phyloP scores from a whole-genome alignment of 1,284 basidiomycete genomes.

The Apiotrichum porosum region DNA sequence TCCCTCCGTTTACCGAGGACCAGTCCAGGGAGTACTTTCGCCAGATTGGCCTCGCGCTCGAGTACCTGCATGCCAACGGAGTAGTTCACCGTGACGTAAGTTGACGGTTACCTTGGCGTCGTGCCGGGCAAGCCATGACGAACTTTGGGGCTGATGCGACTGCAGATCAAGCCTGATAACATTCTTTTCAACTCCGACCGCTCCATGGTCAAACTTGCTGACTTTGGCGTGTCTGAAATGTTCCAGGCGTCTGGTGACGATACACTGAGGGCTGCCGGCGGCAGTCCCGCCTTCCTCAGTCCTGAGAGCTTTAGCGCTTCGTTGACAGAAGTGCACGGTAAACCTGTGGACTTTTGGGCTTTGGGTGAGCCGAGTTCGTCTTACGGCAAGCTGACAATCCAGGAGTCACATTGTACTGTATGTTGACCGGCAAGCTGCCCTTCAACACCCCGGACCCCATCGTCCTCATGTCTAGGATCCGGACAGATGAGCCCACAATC shows the following conservation, averaged over 20 bases:
- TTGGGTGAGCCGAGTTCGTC: conserved; percentile 42
- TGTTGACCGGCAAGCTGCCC: conserved; percentile 53
- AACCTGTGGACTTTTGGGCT: conserved; percentile 55
- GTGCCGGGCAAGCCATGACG: neutral
- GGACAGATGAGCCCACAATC: conserved; percentile 46
- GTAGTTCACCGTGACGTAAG: conserved; percentile 53
- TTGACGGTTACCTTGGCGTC: neutral
- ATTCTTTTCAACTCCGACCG: conserved; percentile 52
- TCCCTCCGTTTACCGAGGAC: conserved; percentile 32
- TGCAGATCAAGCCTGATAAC: conserved; percentile 54
- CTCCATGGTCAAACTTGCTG: conserved; percentile 54
- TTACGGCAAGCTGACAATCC: neutral
- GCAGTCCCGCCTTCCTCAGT: conserved; percentile 57
- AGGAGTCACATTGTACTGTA: conserved; percentile 56
- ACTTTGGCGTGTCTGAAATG: conserved; percentile 58
- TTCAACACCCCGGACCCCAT: conserved; percentile 52
- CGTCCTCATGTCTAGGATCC: conserved; percentile 53
- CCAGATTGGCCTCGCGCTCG: conserved; percentile 53
- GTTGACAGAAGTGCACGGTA: conserved; percentile 48
- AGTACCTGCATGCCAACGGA: conserved; percentile 55
- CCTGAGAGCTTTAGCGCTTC: conserved; percentile 50
- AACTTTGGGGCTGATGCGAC: neutral
- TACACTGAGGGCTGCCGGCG: conserved; percentile 49
- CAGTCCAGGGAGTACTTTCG: conserved; percentile 51
- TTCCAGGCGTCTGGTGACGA: conserved; percentile 51